Evolutionary conservation across 129 eudicot species (phyloP), one percentile per base, ranked within the genome.

Genomic region (Dittrichia graveolens): DNA sequence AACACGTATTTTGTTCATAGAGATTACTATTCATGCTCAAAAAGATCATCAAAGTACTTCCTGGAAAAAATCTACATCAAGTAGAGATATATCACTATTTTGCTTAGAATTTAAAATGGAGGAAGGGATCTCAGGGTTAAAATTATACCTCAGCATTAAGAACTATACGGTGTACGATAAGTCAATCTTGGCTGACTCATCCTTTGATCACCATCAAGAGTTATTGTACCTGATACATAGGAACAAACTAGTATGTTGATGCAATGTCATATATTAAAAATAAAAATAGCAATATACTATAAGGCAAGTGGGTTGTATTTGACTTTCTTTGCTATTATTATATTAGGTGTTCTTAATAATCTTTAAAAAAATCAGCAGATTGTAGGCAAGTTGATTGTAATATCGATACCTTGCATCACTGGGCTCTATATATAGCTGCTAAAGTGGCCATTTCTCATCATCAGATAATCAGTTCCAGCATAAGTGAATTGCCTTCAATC

Each of bases 161-260:
- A 48, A 54, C 19, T 54, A 24, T 49, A 63, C 71, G 40, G 69
- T 35, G 15, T 69, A 69, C 24, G 52, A 60, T 68, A 76, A 46
- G 52, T 48, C 68, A 49, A 41, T 67, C 44, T 68, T 66, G 73
- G 73, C 65, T 42, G 57, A 11, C 8, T 11, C 41, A 69, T 31
- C 81, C 56, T 54, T 69, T 77, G 71, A 52, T 31, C 76, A 69
- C 61, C 65, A 31, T 50, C 42, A 70, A 71, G 81, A 60, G 76
- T 61, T 77, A 77, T 61, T 61, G 11, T 11, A 61, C 71, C 71
- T 40, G 42, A 69, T 14, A 61, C 16, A 61, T 71, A 69, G 65
- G 55, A 69, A 50, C 24, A 69, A 74, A 3, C 38, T 74, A 63
- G 6, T 34, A 54, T 14, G 65, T 65, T 65, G 31, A 65, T 64